Base-by-base conservation (phyloP, 2,329 filamentous ascomycete species). In the Aureobasidium subglaciale region DNA sequence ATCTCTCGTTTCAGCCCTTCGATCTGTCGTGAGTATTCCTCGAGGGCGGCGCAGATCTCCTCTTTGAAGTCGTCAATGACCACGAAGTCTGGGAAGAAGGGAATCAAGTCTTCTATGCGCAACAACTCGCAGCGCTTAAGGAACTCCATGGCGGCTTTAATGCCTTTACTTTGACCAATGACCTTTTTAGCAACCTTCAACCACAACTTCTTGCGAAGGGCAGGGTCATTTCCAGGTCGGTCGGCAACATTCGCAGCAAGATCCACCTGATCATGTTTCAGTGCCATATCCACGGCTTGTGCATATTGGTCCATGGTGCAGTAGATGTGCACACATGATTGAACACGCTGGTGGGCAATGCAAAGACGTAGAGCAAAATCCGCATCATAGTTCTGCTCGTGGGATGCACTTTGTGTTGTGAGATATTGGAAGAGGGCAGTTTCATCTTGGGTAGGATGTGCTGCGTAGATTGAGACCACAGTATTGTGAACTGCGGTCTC, bases 11-110 rank as follows among this genome's bases (percentile, higher is more conserved):
- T 90, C 35, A 99, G 75, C 1, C 77, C 78, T 65, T 97, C 93
- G 62, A 99, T 99, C 62, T 89, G 90, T 34, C 88, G 86, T 43
- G 85, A 88, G 73, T 99, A 99, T 60, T 95, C 88, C 71, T 99
- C 93, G 1, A 99, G 79, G 1, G 95, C 93, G 0, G 83, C 78
- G 73, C 93, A 99, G 34, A 99, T 97, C 69, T 99, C 93, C 60
- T 97, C 91, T 68, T 97, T 96, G 79, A 99, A 99, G 70, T 97
- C 93, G 68, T 99, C 93, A 59, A 99, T 97, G 50, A 97, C 88
- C 22, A 97, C 90, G 67, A 99, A 99, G 69, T 99, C 93, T 0
- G 93, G 93, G 73, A 99, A 99, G 76, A 99, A 96, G 0, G 93
- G 93, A 37, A 99, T 97, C 27, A 99, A 74, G 65, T 99, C 93